Base-by-base conservation (phyloP, 768 basidiomycete species). In the Boletus bicolor region DNA sequence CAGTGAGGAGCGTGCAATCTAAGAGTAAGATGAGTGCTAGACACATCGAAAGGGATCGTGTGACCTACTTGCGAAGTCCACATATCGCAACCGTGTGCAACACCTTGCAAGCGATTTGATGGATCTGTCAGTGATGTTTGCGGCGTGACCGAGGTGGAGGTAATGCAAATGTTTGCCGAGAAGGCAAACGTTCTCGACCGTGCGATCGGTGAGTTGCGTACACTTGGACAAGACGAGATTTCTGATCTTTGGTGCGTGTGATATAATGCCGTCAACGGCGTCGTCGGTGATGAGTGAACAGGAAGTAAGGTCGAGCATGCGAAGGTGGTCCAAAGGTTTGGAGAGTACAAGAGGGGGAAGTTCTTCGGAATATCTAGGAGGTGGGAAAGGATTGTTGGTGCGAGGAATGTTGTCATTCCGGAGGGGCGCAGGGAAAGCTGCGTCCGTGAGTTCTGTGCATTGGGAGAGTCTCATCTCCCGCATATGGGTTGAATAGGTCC, bases 91-190 rank as follows among this genome's bases (percentile, higher is more conserved):
- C 32, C 96, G 80, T 1, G 91, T 93, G 72, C 97, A 99, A 36
- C 83, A 80, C 42, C 91, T 79, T 11, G 93, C 95, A 24, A 99
- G 78, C 10, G 81, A 79, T 53, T 84, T 86, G 36, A 99, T 89
- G 8, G 90, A 92, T 39, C 82, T 81, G 70, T 99, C 97, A 7
- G 93, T 96, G 59, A 98, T 93, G 63, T 85, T 86, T 61, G 77
- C 77, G 7, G 92, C 90, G 75, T 99, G 96, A 7, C 94, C 97
- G 39, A 98, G 80, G 70, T 99, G 97, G 35, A 99, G 81, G 68
- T 96, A 93, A 69, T 98, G 97, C 35, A 99, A 70, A 68, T 94
- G 84, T 68, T 89, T 88, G n/a, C 95, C 95, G 17, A 99, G 79
- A 66, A 78, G 79, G 70, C 91, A 91, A 35, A 98, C 90, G 55